Base-by-base conservation (phyloP, 176 grass and related monocot genomes). In the Hyparrhenia diplandra region DNA sequence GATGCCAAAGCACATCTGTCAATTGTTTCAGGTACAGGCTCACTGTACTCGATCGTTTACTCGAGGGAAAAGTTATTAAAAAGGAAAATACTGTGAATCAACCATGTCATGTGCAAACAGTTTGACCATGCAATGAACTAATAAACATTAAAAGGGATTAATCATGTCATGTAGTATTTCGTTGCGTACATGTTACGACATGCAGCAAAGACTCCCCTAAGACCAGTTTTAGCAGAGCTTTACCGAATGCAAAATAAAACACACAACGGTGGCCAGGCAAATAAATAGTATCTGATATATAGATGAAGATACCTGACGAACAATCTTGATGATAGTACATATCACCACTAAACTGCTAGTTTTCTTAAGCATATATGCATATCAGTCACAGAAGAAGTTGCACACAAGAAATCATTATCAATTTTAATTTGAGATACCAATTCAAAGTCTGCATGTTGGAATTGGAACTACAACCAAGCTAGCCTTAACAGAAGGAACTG, bases 51-150 rank as follows among this genome's bases (percentile, higher is more conserved):
- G 3, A 61, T 13, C 4, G 7, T 28, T 11, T 62, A 24, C 24
- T 62, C 12, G 73, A 83, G 31, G n/a, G 69, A 80, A 84, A 84
- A 31, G 45, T 20, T 51, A 47, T 47, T 23, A 8, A 67, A n/a
- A n/a, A 73, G 45, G 20, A 72, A 88, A 63, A 69, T 68, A 47
- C 35, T 75, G n/a, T 68, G 81, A 88, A 88, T 75, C 81, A 31
- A 69, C 54, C n/a, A n/a, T 12, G n/a, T 88, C 87, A 74, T 84
- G 81, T 84, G 75, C 81, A 9, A 51, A 51, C 16, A 30, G 39
- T 88, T 74, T 60, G 70, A 84, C 75, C 76, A 51, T 51, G 17
- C n/a, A 49, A 57, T 20, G 63, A 60, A 69, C 39, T 52, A 18
- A 59, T 59, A 59, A 59, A 69, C 24, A 61, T 59, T 60, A n/a